Evolutionary conservation across 192 early-diverging fungal genomes (phyloP).

Genomic region (Coemansia sp.): DNA sequence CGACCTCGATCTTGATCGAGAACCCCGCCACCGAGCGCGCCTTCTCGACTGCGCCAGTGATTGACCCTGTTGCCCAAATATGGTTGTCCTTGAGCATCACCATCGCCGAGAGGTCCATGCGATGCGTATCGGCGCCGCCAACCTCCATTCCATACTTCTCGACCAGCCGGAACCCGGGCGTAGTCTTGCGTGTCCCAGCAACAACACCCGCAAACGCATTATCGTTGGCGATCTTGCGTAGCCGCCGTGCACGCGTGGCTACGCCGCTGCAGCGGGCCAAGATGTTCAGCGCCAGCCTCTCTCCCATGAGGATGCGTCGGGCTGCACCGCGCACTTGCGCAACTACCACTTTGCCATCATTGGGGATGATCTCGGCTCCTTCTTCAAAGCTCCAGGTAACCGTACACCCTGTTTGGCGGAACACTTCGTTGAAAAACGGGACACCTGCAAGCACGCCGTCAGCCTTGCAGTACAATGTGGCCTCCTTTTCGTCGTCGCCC

Average conservation of each 20-base stretch:
- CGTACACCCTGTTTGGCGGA: constrained; percentile 85
- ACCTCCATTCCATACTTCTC: constrained; percentile 98
- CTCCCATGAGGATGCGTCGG: constrained; percentile 83
- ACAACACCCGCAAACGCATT: constrained; percentile 79
- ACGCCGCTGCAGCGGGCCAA: constrained; percentile 92
- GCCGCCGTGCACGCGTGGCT: constrained; percentile 62
- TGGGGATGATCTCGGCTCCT: constrained; percentile 78
- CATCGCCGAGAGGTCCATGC: constrained; percentile 95
- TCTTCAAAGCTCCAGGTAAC: constrained; percentile 86
- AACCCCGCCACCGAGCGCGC: constrained; percentile 87
- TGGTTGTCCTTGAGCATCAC: constrained; percentile 99
- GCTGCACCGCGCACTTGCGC: constrained; percentile 83
- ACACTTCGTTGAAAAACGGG: constrained; percentile 96
- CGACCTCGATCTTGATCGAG: constrained; percentile 94
- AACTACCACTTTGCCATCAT: constrained; percentile 55
- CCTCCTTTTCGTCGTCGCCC: constrained; percentile 77
- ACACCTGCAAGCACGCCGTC: constrained; percentile 88
- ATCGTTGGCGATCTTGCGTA: constrained; percentile 63
- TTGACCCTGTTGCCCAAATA: constrained; percentile 91
- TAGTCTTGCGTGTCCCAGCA: constrained; percentile 97
- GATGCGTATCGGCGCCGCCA: constrained; percentile 95
- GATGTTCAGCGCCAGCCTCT: constrained; percentile 93
- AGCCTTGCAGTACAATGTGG: constrained; percentile 85
- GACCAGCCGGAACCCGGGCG: constrained; percentile 94
- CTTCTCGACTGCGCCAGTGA: constrained; percentile 81